Percentiles rank a stretch among this genome's conserved stretches.
Evolutionary conservation across 805 yeast genomes (phyloP).

Genomic region (Ogataea thermomethanolica): DNA sequence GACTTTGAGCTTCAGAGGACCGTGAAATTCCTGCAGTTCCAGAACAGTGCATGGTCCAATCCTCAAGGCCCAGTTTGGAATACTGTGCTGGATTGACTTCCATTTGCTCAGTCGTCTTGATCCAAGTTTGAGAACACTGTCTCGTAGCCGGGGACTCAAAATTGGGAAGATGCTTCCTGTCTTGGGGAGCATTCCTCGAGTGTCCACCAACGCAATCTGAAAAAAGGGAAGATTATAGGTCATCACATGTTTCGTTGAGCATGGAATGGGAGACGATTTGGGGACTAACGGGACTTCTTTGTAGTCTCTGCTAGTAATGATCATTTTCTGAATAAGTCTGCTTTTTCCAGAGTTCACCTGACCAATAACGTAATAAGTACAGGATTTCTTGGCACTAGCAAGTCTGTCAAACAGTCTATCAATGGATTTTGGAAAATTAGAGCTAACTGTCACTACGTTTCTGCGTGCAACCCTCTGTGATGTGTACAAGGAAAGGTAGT

Average conservation of each 20-base stretch:
- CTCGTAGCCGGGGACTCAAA: constrained; percentile 1
- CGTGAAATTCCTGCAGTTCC: too few species aligned
- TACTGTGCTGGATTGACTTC: too few species aligned
- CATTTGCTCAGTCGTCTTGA: background rate
- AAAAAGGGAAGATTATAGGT: constrained; percentile 13
- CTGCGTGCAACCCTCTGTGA: background rate
- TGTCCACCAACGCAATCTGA: constrained; percentile 24
- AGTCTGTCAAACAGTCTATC: constrained; percentile 6
- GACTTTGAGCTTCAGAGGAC: too few species aligned
- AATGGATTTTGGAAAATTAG: background rate
- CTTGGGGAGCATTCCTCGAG: constrained; percentile 28
- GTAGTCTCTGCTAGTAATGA: constrained; percentile 6
- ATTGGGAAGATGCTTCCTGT: constrained; percentile 22
- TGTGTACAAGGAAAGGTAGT: constrained; percentile 3
- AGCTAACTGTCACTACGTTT: constrained; percentile 9
- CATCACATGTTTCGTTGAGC: constrained; percentile 14
- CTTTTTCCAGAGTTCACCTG: constrained; percentile 32
- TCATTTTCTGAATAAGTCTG: constrained; percentile 14
- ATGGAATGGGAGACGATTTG: constrained; percentile 16
- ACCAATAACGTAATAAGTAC: constrained; percentile 25
- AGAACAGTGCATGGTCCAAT: too few species aligned
- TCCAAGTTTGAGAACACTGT: background rate
- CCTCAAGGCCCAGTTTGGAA: too few species aligned
- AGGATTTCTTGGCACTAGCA: background rate
- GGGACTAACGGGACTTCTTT: constrained; percentile 8